Evolutionary conservation across 2,329 filamentous ascomycete genomes (phyloP).

Genomic region (Aspergillus aculeatinus): DNA sequence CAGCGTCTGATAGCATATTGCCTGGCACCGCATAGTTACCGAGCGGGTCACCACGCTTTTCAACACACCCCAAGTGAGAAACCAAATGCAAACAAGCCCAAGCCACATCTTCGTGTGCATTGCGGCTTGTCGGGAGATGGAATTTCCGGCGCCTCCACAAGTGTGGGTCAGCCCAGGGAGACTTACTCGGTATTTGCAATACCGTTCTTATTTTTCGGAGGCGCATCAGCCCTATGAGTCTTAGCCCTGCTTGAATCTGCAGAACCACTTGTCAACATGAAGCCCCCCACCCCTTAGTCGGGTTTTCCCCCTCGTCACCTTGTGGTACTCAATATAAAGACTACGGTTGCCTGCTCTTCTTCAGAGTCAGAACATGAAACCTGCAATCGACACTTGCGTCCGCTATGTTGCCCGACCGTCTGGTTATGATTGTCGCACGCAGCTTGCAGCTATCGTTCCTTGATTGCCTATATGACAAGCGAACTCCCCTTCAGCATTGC

Average conservation of each 20-base stretch:
- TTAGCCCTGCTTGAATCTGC: neutral
- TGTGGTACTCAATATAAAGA: neutral
- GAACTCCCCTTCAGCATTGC: neutral
- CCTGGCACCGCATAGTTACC: no score
- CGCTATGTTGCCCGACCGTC: neutral
- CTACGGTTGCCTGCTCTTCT: neutral
- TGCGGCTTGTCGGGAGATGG: neutral
- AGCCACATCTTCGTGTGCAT: no score
- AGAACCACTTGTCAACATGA: neutral
- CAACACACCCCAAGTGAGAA: no score
- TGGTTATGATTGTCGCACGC: neutral
- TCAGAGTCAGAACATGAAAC: neutral
- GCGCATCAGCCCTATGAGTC: neutral
- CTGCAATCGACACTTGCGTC: neutral
- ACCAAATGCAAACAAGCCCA: no score
- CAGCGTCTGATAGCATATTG: no score
- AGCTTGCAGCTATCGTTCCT: neutral
- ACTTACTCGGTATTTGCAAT: neutral
- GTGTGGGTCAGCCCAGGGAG: neutral
- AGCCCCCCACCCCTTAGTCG: neutral
- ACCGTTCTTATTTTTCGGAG: neutral
- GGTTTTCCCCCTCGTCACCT: neutral
- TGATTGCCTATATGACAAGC: neutral
- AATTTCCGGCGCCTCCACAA: neutral
- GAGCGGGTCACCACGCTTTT: no score